These are phyloP conservation scores for Tagetes patula DNA, from an alignment of 129 eudicot genomes.

Conservation along the genomic window DNA sequence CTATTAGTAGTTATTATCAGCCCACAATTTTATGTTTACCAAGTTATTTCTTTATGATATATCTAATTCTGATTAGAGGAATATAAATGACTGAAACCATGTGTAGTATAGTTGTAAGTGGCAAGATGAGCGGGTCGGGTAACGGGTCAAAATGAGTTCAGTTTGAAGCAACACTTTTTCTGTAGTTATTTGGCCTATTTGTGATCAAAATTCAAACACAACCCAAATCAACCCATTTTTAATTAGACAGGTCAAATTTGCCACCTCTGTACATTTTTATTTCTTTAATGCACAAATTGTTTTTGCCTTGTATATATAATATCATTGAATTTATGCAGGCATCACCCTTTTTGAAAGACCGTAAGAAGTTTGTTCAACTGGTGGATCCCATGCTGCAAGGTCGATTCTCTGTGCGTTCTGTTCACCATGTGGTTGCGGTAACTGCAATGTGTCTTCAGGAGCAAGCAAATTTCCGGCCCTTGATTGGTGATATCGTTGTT, in stretches of 20 bases:
- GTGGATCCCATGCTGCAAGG: constrained; percentile 70
- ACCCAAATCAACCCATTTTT: constrained; percentile 2
- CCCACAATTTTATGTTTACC: no score
- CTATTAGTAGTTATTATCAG: neutral
- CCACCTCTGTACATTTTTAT: neutral
- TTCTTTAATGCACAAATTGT: neutral
- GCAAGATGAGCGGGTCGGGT: neutral
- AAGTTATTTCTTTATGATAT: no score
- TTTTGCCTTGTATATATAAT: constrained; percentile 6
- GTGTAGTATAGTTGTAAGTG: neutral
- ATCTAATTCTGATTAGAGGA: neutral
- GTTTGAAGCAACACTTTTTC: neutral
- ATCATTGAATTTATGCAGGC: constrained; percentile 38
- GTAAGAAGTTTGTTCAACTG: constrained; percentile 55
- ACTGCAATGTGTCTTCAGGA: constrained; percentile 86
- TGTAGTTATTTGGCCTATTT: neutral
- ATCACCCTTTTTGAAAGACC: constrained; percentile 62
- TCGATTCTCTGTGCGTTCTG: constrained; percentile 45
- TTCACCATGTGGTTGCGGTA: constrained; percentile 71
- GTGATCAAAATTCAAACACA: neutral
- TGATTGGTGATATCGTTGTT: constrained; percentile 66
- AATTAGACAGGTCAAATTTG: neutral
- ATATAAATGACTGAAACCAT: neutral
- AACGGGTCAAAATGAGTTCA: neutral
- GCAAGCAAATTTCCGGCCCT: constrained; percentile 69